Base-by-base conservation (phyloP, 2,329 filamentous ascomycete species). In the Aspergillus niger region DNA sequence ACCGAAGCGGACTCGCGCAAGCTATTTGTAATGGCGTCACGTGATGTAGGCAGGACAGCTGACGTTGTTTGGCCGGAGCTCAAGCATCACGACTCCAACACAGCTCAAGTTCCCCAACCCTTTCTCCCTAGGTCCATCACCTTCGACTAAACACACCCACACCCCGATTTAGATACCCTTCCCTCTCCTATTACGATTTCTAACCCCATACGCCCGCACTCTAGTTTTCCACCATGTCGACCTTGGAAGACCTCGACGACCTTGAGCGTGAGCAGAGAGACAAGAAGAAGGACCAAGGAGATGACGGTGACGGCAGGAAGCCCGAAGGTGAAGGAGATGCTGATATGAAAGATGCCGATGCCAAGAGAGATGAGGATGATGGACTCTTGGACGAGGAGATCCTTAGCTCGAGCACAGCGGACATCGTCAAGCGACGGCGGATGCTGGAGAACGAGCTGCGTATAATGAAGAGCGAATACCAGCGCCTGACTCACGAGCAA, bases 391-490 rank as follows among this genome's bases (percentile, higher is more conserved):
- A 98, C 78, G 89, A 94, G 58, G 95, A 99, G 81, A 94, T 99
- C 71, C 86, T 98, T 63, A 89, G 87, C 76, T 89, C 96, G 70
- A 94, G 90, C 83, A 98, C 95, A 82, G 88, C 92, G 82, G 95
- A 99, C 81, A 96, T 99, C 72, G 84, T 91, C 72, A 96, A 92
- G 71, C 87, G 95, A 77, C 91, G 89, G 82, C 89, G 93, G 73
- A 85, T 99, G 74, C 84, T 99, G 67, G 95, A 99, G 80, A 99
- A 99, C 79, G 95, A 99, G 79, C 91, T 95, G 72, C 87, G 95
- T 72, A 98, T 99, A 80, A 98, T 99, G 92, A 94, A 91, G 84
- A 97, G 92, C 83, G 95, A 99, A 79, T 92, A 88, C 71, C 93
- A 97, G 76, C 89, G 95, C 70, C 84, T 99, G 80, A 90, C 90